A percentile compares a stretch with the other conserved stretches of the same genome.
Conservation (phyloP, 768 basidiomycete genomes). For the Flagelloscypha sp. region DNA sequence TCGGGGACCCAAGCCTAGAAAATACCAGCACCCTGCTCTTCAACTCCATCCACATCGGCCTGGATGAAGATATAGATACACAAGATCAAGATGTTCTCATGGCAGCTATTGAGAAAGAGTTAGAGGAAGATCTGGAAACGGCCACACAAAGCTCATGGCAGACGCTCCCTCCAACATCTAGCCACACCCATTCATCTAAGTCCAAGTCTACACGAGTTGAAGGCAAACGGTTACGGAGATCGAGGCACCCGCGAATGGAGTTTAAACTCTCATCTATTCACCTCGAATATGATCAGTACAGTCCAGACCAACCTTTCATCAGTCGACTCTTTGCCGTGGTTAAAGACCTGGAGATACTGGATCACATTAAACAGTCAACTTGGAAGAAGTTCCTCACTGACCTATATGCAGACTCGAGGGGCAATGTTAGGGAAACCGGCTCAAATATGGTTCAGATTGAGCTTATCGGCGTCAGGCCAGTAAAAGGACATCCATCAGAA, state of each 20-base stretch:
- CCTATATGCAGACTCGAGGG: constrained; percentile 74
- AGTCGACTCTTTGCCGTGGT: constrained; percentile 63
- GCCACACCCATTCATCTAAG: constrained; percentile 33
- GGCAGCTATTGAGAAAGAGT: constrained; percentile 88
- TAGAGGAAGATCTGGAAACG: constrained; percentile 69
- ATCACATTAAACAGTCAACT: constrained; percentile 96
- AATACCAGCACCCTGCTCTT: constrained; percentile 71
- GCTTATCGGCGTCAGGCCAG: constrained; percentile 65
- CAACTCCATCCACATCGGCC: constrained; percentile 90
- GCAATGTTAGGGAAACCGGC: constrained; percentile 83
- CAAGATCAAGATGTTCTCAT: constrained; percentile 71
- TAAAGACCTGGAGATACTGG: constrained; percentile 78
- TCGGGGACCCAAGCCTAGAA: constrained; percentile 68
- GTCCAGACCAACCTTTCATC: constrained; percentile 44
- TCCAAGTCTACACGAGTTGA: constrained; percentile 31
- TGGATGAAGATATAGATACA: constrained; percentile 69
- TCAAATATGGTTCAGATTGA: constrained; percentile 93
- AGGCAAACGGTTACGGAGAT: constrained; percentile 58
- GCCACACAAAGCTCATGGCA: constrained; percentile 87
- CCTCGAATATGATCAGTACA: constrained; percentile 62
- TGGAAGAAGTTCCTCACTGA: constrained; percentile 96
- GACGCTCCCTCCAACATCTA: constrained; percentile 50
- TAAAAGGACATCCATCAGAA: constrained; percentile 55
- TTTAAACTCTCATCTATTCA: constrained; percentile 59
- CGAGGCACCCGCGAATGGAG: constrained; percentile 77